Evolutionary conservation across 2,329 filamentous ascomycete genomes (phyloP).

Genomic region (Colletotrichum sp.): DNA sequence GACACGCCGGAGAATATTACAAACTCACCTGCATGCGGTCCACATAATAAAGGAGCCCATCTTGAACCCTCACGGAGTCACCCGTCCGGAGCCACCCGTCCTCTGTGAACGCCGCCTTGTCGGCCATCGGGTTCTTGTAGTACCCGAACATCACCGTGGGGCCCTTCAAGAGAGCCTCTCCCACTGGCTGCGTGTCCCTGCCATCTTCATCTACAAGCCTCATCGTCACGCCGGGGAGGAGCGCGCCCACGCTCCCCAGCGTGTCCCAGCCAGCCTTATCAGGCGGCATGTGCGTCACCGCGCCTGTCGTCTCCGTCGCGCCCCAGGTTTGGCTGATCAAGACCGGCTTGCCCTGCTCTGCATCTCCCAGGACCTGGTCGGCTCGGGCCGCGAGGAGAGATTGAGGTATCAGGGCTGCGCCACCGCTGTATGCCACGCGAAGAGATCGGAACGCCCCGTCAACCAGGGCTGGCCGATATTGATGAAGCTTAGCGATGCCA

Average conservation of each 20-base stretch:
- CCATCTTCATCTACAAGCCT: not conserved
- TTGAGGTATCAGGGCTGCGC: not conserved
- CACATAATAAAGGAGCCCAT: not conserved
- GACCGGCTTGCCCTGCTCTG: not conserved
- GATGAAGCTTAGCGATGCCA: not conserved
- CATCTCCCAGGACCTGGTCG: not conserved
- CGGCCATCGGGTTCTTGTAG: not conserved
- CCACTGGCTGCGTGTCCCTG: not conserved
- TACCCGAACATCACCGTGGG: not conserved
- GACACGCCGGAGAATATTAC: not conserved
- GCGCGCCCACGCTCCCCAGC: not conserved
- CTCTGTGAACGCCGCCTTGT: not conserved
- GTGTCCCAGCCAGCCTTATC: not conserved
- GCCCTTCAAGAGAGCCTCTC: not conserved
- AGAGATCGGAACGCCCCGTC: not conserved
- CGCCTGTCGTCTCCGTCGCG: not conserved
- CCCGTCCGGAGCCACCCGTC: slow-evolving; percentile 8
- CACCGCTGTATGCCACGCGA: not conserved
- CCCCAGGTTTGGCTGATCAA: slow-evolving; percentile 10
- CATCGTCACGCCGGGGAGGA: not conserved
- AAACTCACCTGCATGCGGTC: not conserved
- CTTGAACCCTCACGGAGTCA: not conserved
- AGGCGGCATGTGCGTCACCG: not conserved
- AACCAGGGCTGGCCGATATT: not conserved
- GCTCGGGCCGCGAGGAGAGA: not conserved